Evolutionary conservation across 2,329 filamentous ascomycete species (phyloP), one percentile per base, ranked within the genome.

Genomic region (Mariannaea elegans): DNA sequence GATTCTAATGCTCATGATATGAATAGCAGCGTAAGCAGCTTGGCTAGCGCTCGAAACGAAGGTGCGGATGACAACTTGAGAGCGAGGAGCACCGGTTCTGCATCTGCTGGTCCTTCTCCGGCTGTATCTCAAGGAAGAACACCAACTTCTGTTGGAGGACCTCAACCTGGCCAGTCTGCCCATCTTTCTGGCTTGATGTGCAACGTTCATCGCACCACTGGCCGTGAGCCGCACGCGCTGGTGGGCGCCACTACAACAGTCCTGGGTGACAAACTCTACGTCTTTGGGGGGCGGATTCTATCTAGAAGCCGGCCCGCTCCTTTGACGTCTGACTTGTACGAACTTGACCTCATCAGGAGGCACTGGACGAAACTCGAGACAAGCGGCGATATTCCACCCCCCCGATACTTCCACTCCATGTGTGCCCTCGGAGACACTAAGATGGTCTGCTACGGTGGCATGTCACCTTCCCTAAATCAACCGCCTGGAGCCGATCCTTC

Each of bases 231-330:
- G 3, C 93, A 92, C 71, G 91, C 95, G 3, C 81, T 98, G 2
- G 95, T 99, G 0, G 95, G 95, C 29, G 94, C 95, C 5, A 97
- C 95, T 0, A 98, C 95, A 0, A 98, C 95, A 0, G 92, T 98
- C 46, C 77, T 99, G 2, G 95, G 94, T 24, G 95, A 99, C 76
- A 97, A 96, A 76, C 83, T 99, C 19, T 99, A 97, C 75, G 94
- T 98, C 3, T 99, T 98, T 80, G 95, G 95, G 45, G 95, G 95
- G 7, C 86, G 94, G 52, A 88, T 96, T 67, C 79, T 98, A 50
- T 97, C 95, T 13, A 83, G 93, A 66, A 94, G 88, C 64, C 87
- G 92, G 55, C 92, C 94, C 8, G 82, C 85, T 6, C 90, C 92
- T 49, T 80, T 99, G 62, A 97, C 94, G 1, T 90, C 93, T 6